Evolutionary conservation across 495 filamentous ascomycete species (phyloP), one percentile per base, ranked within the genome.

Genomic region (Tuber calosporum): DNA sequence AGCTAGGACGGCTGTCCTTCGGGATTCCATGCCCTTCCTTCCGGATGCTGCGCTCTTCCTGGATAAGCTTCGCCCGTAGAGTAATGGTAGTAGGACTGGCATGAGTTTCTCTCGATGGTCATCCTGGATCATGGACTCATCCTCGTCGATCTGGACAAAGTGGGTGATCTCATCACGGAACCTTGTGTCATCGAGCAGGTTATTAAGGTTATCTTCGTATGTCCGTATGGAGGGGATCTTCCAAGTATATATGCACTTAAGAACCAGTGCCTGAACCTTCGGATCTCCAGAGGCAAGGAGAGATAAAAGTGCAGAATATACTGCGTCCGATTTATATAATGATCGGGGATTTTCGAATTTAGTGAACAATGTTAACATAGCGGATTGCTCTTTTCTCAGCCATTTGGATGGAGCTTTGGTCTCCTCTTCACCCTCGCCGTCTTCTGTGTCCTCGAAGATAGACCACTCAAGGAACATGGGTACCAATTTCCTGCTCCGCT

Each of bases 161-260:
- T 93, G 88, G 0, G 92, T 88, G 20, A 98, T 87, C 82, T 97
- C 93, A 79, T 98, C 96, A 78, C 92, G 90, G 83, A 98, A 97
- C 66, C 91, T 86, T 4, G 92, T 88, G 74, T 98, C 95, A 77
- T 99, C 96, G 20, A 98, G 86, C 6, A 99, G 85, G 75, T 94
- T 95, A 48, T 92, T 86, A 11, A 99, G 85, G 75, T 93, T 91
- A 77, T 97, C 94, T 74, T 94, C 87, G 79, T 97, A 98, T 4
- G 89, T 88, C 67, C 85, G 86, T 68, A 99, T 85, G 26, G 85
- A 88, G 3, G 90, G 84, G 45, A 87, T 85, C 81, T 97, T 97
- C 94, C 95, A 98, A 0, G 93, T 88, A 66, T 95, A 86, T 34
- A 99, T 87, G 40, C 91, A 92, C 79, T 92, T 94, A 43, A 99